Evolutionary conservation across 371 early-diverging fungal species (phyloP).

Genomic region (Funneliformis caledonium): DNA sequence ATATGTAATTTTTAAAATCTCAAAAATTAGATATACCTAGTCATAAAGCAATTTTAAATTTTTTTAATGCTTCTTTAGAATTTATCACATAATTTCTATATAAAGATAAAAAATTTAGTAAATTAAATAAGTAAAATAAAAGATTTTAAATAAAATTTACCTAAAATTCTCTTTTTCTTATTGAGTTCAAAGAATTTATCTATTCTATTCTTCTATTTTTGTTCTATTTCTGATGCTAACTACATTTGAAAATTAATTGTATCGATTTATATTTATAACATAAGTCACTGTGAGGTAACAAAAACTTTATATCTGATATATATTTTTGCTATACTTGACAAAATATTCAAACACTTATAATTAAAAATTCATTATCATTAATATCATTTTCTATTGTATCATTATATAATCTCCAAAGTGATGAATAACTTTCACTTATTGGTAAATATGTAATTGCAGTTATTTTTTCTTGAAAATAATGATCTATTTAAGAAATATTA

Average conservation of each 20-base stretch:
- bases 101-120: not conserved
- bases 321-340: not conserved
- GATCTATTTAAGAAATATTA: too few relatives aligned
- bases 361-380: too few relatives aligned
- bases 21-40: not conserved
- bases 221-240: not conserved
- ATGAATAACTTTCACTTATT: too few relatives aligned
- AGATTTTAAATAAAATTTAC: not conserved
- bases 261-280: not conserved
- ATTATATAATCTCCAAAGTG: not conserved
- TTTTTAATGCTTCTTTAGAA: not conserved
- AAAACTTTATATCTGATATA: not conserved
- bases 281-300: not conserved
- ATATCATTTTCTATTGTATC: not conserved
- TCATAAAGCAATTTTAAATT: not conserved
- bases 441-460: too few relatives aligned
- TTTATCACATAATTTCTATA: not conserved
- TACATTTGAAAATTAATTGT: not conserved
- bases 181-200: not conserved
- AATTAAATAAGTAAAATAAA: not conserved
- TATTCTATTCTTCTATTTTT: slow-evolving; percentile 1
- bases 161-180: not conserved
- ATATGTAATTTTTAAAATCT: not conserved
- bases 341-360: not conserved
- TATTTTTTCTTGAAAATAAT: too few relatives aligned